Percentiles rank a stretch among this genome's conserved stretches.
These are phyloP conservation scores for Lactifluus pinguis DNA, from an alignment of 768 basidiomycete species.

Conservation along the genomic window DNA sequence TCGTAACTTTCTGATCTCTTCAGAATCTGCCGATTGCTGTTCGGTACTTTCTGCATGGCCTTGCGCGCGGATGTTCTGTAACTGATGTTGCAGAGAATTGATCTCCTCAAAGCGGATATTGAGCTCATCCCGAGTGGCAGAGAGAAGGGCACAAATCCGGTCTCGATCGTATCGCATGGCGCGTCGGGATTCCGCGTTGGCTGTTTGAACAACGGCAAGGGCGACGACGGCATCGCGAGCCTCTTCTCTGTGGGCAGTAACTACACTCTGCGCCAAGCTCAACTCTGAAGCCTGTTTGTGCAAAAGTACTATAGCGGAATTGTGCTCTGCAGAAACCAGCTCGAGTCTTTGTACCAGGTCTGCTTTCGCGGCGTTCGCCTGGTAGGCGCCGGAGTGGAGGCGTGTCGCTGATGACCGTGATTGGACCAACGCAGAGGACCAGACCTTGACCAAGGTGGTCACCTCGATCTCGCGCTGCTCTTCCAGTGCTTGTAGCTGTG, in stretches of 20 bases:
- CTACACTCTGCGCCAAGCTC: background rate
- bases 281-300: conserved; percentile 1
- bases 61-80: conserved; percentile 9
- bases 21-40: background rate
- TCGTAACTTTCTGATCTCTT: conserved; percentile 13
- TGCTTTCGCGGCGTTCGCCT: background rate
- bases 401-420: background rate
- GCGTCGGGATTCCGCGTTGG: background rate
- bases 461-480: conserved; percentile 22
- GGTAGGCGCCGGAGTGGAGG: background rate
- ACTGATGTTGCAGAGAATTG: conserved; percentile 7
- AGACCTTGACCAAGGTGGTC: conserved; percentile 21
- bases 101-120: conserved; percentile 5
- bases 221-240: conserved; percentile 1
- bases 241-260: background rate
- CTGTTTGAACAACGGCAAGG: conserved; percentile 6
- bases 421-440: conserved; percentile 14
- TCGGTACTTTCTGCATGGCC: conserved; percentile 2
- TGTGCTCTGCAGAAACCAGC: background rate
- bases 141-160: conserved; percentile 11
- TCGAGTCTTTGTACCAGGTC: background rate
- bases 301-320: background rate
- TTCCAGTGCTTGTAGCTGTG: conserved; percentile 21
- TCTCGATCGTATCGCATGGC: conserved; percentile 1
- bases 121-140: conserved; percentile 10